Evolutionary conservation across 2,329 filamentous ascomycete species (phyloP).

Genomic region (Xylariaceae sp.): DNA sequence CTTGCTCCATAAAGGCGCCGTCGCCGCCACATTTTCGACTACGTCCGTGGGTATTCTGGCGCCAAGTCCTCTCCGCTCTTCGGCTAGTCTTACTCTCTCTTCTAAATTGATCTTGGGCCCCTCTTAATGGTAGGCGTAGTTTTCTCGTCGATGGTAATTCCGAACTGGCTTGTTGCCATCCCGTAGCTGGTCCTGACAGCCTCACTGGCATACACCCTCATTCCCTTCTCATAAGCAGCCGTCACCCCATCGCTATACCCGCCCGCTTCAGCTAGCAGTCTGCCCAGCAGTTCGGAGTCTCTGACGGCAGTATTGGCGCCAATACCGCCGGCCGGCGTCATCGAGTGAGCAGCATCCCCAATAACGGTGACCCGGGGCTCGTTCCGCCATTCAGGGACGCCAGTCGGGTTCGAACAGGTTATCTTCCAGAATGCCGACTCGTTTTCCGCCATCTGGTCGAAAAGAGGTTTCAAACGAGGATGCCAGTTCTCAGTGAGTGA

Average conservation of each 20-base stretch:
- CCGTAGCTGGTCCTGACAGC: conserved; percentile 54
- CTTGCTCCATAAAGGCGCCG: conserved; percentile 13
- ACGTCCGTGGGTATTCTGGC: neutral
- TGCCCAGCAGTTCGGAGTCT: conserved; percentile 52
- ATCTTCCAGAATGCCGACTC: conserved; percentile 66
- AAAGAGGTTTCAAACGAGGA: conserved; percentile 50
- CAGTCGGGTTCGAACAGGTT: conserved; percentile 56
- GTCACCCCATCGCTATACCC: conserved; percentile 51
- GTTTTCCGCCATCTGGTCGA: conserved; percentile 52
- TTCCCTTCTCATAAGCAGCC: conserved; percentile 57
- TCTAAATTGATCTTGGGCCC: neutral
- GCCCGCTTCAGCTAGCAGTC: conserved; percentile 48
- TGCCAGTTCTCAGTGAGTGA: conserved; percentile 52
- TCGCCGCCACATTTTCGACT: neutral
- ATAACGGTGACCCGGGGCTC: conserved; percentile 55
- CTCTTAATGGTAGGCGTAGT: conserved; percentile 18
- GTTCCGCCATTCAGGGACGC: conserved; percentile 58
- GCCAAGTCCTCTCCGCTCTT: neutral
- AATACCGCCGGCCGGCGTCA: conserved; percentile 54
- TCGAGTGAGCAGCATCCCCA: conserved; percentile 54
- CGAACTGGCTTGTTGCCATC: conserved; percentile 42
- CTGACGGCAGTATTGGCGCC: conserved; percentile 55
- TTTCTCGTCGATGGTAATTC: conserved; percentile 34
- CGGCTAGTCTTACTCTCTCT: neutral
- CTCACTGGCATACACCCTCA: conserved; percentile 56